phyloP scores from a whole-genome alignment of 2,329 filamentous ascomycete genomes.

The Drechslerella dactyloides region DNA sequence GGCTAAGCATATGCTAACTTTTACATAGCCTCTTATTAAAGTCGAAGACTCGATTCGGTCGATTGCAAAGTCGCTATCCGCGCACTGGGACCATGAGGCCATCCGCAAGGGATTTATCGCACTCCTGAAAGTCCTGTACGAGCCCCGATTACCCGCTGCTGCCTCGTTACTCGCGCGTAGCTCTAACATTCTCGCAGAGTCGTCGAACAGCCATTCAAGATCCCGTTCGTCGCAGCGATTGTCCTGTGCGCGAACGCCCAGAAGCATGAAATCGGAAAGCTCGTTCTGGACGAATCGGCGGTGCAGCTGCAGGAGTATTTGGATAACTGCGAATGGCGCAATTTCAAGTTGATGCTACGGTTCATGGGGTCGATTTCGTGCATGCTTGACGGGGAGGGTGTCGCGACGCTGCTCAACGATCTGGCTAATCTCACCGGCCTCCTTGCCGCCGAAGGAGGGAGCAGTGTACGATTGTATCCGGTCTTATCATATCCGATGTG shows the following conservation, averaged over 20 bases:
- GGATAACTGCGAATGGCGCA: conserved; percentile 78
- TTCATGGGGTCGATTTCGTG: conserved; percentile 86
- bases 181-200: conserved; percentile 60
- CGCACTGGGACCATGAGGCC: conserved; percentile 85
- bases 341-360: conserved; percentile 87
- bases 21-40: conserved; percentile 67
- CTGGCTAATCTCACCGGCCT: conserved; percentile 68
- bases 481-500: neutral
- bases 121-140: conserved; percentile 75
- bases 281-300: conserved; percentile 71
- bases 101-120: conserved; percentile 75
- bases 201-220: conserved; percentile 93
- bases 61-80: conserved; percentile 77
- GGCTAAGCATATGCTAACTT: neutral
- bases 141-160: conserved; percentile 23
- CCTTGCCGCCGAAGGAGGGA: conserved; percentile 73
- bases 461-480: conserved; percentile 16
- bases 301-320: conserved; percentile 71
- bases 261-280: conserved; percentile 66
- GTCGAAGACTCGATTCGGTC: conserved; percentile 78
- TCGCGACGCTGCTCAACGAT: conserved; percentile 84
- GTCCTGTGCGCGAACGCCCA: conserved; percentile 79
- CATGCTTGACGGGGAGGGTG: conserved; percentile 79
- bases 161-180: conserved; percentile 28
- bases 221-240: conserved; percentile 88